These are phyloP conservation scores for Hsuehochloa calcarea DNA, from an alignment of 176 grass and related monocot species.

Conservation along the genomic window DNA sequence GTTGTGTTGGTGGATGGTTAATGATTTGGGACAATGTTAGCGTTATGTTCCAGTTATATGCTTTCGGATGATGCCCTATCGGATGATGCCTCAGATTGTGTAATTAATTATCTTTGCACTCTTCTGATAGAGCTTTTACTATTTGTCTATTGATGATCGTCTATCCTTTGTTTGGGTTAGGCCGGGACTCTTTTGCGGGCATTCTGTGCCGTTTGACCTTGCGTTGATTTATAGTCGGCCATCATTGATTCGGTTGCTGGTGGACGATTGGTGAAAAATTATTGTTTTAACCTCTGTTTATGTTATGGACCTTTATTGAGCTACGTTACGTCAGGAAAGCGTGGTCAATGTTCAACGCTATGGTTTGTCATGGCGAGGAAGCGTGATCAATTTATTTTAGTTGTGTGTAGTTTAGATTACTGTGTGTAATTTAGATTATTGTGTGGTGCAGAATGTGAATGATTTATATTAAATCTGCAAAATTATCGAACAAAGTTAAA, in stretches of 20 bases:
- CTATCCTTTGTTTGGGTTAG: background rate
- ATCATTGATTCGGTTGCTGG: background rate
- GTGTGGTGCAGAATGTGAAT: too few species aligned
- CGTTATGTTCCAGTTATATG: slow-evolving; percentile 13
- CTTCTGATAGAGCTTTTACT: background rate
- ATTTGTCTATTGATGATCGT: background rate
- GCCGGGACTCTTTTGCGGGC: background rate
- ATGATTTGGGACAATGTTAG: slow-evolving; percentile 29
- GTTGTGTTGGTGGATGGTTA: slow-evolving; percentile 16
- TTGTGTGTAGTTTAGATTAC: too few species aligned
- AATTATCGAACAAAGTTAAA: too few species aligned
- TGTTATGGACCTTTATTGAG: background rate
- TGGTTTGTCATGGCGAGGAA: background rate
- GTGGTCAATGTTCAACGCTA: background rate
- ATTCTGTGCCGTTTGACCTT: background rate
- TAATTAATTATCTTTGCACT: slow-evolving; percentile 44
- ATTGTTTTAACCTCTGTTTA: background rate
- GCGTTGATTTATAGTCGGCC: background rate
- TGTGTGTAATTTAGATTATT: too few species aligned
- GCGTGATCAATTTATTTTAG: too few species aligned
- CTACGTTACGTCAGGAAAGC: background rate
- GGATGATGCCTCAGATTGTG: slow-evolving; percentile 38
- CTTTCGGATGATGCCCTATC: slow-evolving; percentile 30
- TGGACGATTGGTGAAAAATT: background rate
- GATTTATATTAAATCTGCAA: too few species aligned